Conservation (phyloP, 1,284 basidiomycete species). For the Naganishia cerealis region DNA sequence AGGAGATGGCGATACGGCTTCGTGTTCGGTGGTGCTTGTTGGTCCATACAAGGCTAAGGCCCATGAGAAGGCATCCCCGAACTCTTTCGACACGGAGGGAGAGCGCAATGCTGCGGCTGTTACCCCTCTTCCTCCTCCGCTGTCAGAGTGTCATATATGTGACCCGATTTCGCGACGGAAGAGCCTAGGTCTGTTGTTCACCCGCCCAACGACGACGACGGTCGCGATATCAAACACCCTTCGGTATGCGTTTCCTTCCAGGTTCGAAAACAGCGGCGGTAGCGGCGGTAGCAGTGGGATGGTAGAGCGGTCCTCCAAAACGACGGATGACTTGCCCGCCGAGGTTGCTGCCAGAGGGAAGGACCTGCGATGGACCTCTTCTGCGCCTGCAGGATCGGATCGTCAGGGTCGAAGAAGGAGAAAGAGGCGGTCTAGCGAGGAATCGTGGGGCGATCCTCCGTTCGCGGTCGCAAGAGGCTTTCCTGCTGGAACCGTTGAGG, state of each 20-base stretch:
- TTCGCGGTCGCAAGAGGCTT: background rate
- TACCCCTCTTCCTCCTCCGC: background rate
- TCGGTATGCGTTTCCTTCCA: background rate
- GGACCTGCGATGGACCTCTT: background rate
- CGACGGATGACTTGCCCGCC: background rate
- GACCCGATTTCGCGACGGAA: background rate
- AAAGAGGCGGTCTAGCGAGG: background rate
- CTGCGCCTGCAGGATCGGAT: background rate
- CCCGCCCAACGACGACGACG: background rate
- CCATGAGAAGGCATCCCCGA: background rate
- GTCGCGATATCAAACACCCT: background rate
- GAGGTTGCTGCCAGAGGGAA: background rate
- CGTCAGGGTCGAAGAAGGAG: no score
- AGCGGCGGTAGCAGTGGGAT: background rate
- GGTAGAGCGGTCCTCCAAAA: background rate
- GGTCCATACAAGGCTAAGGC: background rate
- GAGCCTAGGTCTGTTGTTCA: background rate
- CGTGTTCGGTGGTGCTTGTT: background rate
- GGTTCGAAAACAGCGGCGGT: background rate
- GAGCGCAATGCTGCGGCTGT: background rate
- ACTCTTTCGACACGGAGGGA: background rate
- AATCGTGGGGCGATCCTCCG: constrained; percentile 13
- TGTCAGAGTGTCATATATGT: background rate
- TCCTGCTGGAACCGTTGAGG: background rate
- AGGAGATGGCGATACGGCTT: background rate